phyloP scores from a whole-genome alignment of 805 yeast species.

The Barnettozyma wickerhamii region DNA sequence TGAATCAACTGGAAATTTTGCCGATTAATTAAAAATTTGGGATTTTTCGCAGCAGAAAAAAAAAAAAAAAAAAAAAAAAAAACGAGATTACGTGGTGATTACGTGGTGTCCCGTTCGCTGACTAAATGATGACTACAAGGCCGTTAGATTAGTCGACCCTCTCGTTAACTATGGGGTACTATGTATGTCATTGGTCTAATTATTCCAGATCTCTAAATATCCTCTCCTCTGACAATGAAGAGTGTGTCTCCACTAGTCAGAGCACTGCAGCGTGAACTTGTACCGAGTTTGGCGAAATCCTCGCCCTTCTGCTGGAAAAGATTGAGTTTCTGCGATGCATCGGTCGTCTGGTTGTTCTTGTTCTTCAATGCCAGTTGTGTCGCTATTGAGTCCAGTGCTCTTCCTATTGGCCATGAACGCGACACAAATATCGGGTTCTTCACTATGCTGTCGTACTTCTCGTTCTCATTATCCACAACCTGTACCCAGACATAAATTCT shows the following conservation, averaged over 20 bases:
- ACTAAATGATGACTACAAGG: no score
- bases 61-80: no score
- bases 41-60: no score
- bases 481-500: slow-evolving; percentile 22
- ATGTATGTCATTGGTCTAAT: no score
- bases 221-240: slow-evolving; percentile 23
- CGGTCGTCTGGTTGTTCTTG: slow-evolving; percentile 21
- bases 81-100: not conserved
- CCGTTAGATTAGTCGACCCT: no score
- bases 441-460: slow-evolving; percentile 16
- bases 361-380: slow-evolving; percentile 17
- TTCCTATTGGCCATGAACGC: slow-evolving; percentile 25
- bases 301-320: slow-evolving; percentile 16
- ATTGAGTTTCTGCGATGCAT: slow-evolving; percentile 16
- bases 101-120: not conserved
- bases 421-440: slow-evolving; percentile 20
- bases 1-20: no score
- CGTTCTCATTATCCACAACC: slow-evolving; percentile 22
- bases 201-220: no score
- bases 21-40: no score
- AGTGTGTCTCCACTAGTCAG: slow-evolving; percentile 19
- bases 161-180: no score
- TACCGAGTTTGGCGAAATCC: slow-evolving; percentile 15
- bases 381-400: slow-evolving; percentile 24
- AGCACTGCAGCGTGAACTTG: slow-evolving; percentile 17